These are phyloP conservation scores for Podospora tetraspora DNA, from an alignment of 495 filamentous ascomycete species.

Conservation along the genomic window DNA sequence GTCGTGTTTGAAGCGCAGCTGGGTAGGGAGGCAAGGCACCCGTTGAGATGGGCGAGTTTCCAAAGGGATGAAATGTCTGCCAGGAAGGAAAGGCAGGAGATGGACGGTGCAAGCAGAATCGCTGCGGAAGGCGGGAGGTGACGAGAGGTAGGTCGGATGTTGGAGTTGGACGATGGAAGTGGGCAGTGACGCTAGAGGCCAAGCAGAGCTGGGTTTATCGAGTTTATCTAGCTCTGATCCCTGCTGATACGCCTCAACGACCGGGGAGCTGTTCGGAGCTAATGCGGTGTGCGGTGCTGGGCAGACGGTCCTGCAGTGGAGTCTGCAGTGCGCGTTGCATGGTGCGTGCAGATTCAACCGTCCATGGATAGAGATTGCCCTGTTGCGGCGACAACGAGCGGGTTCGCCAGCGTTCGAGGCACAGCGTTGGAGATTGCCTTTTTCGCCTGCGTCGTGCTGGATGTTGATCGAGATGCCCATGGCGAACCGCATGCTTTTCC, in stretches of 20 bases:
- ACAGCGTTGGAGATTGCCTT: background rate
- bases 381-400: background rate
- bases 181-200: conserved; percentile 18
- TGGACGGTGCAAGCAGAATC: background rate
- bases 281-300: conserved; percentile 12
- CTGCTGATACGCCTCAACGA: background rate
- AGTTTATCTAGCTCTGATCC: background rate
- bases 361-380: background rate
- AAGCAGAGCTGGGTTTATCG: conserved; percentile 2
- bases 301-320: conserved; percentile 4
- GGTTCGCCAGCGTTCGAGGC: background rate
- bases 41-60: background rate
- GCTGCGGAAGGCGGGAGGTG: background rate
- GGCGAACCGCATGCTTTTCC: background rate
- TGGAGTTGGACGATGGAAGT: conserved; percentile 16
- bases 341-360: background rate
- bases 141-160: conserved; percentile 8
- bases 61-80: background rate
- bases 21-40: background rate
- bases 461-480: background rate
- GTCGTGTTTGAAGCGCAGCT: background rate
- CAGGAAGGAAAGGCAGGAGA: background rate
- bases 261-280: conserved; percentile 18
- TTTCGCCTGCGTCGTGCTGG: background rate
- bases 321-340: background rate